Evolutionary conservation across 495 filamentous ascomycete species (phyloP).

Genomic region (Schizothecium vesticola): DNA sequence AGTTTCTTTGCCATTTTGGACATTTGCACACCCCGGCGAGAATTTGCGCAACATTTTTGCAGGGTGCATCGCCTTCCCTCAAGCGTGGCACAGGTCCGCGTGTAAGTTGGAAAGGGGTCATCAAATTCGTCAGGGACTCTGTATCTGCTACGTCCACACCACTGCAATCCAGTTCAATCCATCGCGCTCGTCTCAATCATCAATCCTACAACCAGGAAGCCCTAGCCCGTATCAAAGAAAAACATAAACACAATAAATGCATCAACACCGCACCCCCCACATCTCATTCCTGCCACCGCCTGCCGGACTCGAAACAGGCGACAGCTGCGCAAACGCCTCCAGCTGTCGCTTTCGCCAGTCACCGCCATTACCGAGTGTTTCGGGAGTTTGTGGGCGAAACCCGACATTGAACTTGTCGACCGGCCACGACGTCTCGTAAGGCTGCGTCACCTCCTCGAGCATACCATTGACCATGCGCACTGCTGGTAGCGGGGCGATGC

Average conservation of each 20-base stretch:
- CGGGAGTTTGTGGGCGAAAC: background rate
- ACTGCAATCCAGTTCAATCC: background rate
- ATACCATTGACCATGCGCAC: background rate
- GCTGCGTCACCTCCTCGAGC: conserved; percentile 7
- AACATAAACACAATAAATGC: background rate
- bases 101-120: background rate
- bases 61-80: background rate
- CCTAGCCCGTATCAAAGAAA: background rate
- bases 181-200: background rate
- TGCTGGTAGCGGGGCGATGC: background rate
- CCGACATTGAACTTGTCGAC: background rate
- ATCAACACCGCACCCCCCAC: background rate
- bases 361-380: background rate
- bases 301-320: background rate
- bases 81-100: background rate
- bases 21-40: background rate
- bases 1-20: background rate
- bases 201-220: background rate
- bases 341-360: background rate
- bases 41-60: background rate
- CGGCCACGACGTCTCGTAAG: background rate
- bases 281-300: background rate
- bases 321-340: background rate
- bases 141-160: background rate
- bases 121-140: background rate